Conservation (phyloP, 768 basidiomycete species). For the Auriscalpium microsporum region DNA sequence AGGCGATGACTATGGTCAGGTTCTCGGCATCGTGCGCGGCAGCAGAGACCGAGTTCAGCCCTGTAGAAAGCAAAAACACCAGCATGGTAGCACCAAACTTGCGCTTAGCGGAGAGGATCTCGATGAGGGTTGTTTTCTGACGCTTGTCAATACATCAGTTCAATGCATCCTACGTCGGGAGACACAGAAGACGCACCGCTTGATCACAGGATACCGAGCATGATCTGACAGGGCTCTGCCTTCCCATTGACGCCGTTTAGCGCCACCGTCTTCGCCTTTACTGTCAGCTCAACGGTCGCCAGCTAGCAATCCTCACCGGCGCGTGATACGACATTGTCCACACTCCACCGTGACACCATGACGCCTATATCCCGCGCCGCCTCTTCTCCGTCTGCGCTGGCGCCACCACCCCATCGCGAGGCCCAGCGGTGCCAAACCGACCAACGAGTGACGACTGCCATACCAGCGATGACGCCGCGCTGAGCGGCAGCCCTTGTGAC, state of each 20-base stretch:
- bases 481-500: constrained; percentile 56
- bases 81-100: constrained; percentile 59
- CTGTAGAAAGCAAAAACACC: constrained; percentile 35
- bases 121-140: constrained; percentile 93
- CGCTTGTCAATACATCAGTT: constrained; percentile 32
- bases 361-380: constrained; percentile 22
- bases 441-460: constrained; percentile 69
- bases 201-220: constrained; percentile 90
- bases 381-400: constrained; percentile 55
- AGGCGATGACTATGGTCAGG: constrained; percentile 59
- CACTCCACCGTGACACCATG: constrained; percentile 55
- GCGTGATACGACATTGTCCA: constrained; percentile 55
- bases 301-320: neutral
- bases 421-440: constrained; percentile 46
- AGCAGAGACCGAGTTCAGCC: constrained; percentile 19
- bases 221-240: constrained; percentile 67
- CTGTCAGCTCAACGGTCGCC: no score
- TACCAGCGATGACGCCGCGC: constrained; percentile 82
- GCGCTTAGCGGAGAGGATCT: constrained; percentile 77
- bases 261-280: constrained; percentile 59
- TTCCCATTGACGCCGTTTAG: constrained; percentile 62
- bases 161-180: neutral
- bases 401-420: constrained; percentile 51
- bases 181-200: constrained; percentile 43
- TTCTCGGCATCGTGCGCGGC: constrained; percentile 60